Evolutionary conservation across 352 stramenopile species (phyloP), one percentile per base, ranked within the genome.

Genomic region (Thalassiosira mediterranea): DNA sequence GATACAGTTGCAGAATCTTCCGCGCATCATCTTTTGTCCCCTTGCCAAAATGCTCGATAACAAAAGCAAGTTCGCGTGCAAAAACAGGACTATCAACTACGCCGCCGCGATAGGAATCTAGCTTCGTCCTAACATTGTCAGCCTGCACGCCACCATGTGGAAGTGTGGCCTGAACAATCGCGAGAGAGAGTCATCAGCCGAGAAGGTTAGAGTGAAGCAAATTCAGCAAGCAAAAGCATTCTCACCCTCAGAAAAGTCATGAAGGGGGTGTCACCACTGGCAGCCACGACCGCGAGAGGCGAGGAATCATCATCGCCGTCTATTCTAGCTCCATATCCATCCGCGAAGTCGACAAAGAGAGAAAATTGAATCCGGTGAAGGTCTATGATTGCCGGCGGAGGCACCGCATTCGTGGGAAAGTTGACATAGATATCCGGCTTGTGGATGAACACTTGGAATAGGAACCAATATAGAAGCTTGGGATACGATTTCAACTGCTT

Each of bases 371-470:
- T 72, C 34, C 79, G 67, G 69, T 92, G 84, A 8, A 92, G 72
- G 25, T 87, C 67, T 28, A 67, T 89, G 15, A 92, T 78, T n/a
- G 61, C 59, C 23, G 61, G 51, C 8, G 84, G 81, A 64, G 84
- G 84, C 13, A 87, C 79, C 26, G 77, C 53, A 38, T 79, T 92
- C n/a, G 71, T 90, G 17, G 87, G 76, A 65, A 92, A 92, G 17
- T 85, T 87, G 23, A 92, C 77, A 63, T 91, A 91, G 0, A 92
- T 60, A 38, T 92, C 87, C 15, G 84, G 76, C 59, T 79, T 87
- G 31, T 74, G 46, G 17, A 71, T 76, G 47, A 91, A 87, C 8
- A 92, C 46, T 28, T 82, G 51, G 72, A 89, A 69, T 21, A 92
- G 60, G 47, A 89, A 92, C 87, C 87, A 92, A 81, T 89, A 78